Conservation (phyloP, 2,329 filamentous ascomycete genomes). For the Cladosporium colombiae region DNA sequence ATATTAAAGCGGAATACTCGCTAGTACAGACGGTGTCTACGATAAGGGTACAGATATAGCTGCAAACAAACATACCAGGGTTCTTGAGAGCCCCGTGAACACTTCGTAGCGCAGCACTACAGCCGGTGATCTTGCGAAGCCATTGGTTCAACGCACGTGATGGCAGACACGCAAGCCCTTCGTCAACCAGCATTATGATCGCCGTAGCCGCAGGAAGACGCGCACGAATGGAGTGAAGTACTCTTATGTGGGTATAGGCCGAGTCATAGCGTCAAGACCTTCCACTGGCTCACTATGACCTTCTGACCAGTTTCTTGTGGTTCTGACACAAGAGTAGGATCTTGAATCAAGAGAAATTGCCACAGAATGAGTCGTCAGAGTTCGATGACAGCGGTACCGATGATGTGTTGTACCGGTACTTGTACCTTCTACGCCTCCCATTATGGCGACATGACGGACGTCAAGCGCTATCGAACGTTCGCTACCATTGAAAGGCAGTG, state of each 20-base stretch:
- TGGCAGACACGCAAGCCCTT: not conserved
- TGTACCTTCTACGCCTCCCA: not conserved
- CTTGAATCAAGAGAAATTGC: not conserved
- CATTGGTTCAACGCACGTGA: not conserved
- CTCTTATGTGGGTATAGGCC: not conserved
- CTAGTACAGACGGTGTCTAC: not conserved
- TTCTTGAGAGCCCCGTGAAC: not conserved
- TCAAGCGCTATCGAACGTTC: constrained; percentile 7
- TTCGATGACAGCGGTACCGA: not conserved
- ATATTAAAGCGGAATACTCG: not conserved
- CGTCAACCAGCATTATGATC: constrained; percentile 11
- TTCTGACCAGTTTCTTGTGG: not conserved
- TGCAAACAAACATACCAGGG: not conserved
- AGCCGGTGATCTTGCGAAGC: not conserved
- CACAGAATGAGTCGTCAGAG: not conserved
- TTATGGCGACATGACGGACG: not conserved
- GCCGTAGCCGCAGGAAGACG: not conserved
- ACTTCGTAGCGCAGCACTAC: not conserved
- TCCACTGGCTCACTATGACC: not conserved
- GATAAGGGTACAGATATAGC: not conserved
- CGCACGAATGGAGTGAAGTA: not conserved
- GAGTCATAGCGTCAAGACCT: not conserved
- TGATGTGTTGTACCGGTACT: constrained; percentile 2
- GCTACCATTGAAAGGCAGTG: not conserved
- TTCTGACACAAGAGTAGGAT: not conserved